A percentile compares a stretch with the other conserved stretches of the same genome.
phyloP scores from a whole-genome alignment of 2,329 filamentous ascomycete species.

The Alternaria arborescens region DNA sequence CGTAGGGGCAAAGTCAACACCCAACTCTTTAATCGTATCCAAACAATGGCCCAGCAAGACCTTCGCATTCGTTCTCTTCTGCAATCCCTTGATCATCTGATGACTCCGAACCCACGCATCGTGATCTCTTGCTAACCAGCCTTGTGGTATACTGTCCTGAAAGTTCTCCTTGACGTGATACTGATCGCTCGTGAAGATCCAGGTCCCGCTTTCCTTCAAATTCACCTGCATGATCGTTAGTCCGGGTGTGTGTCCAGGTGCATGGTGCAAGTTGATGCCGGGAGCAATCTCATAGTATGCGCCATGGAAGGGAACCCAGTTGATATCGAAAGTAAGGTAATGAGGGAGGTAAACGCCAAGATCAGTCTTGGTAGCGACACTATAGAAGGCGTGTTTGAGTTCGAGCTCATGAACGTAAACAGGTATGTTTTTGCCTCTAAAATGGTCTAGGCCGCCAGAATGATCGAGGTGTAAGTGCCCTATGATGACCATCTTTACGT shows the following conservation, averaged over 20 bases:
- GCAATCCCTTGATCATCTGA: constrained; percentile 42
- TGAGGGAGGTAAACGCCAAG: constrained; percentile 48
- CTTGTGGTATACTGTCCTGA: constrained; percentile 45
- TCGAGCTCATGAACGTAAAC: constrained; percentile 52
- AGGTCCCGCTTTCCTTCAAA: constrained; percentile 45
- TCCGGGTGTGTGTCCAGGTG: constrained; percentile 50
- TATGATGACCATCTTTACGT: constrained; percentile 50
- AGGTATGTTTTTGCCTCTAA: constrained; percentile 45
- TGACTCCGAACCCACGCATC: constrained; percentile 46
- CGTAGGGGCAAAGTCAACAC: constrained; percentile 36
- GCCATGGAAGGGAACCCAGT: constrained; percentile 49
- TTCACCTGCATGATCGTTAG: constrained; percentile 50
- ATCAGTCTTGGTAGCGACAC: constrained; percentile 48
- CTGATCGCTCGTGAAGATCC: constrained; percentile 51
- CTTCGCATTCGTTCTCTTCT: constrained; percentile 37
- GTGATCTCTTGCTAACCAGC: constrained; percentile 51
- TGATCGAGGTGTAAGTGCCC: constrained; percentile 51
- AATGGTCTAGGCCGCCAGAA: constrained; percentile 47
- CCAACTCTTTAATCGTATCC: constrained; percentile 36
- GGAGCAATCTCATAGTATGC: constrained; percentile 44
- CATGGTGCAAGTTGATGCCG: constrained; percentile 46
- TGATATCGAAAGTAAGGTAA: constrained; percentile 49
- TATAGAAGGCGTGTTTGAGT: constrained; percentile 41
- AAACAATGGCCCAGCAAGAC: constrained; percentile 43
- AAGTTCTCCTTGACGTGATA: constrained; percentile 52